Evolutionary conservation across 805 yeast species (phyloP), one percentile per base, ranked within the genome.

Genomic region (Suhomyces kilbournensis): DNA sequence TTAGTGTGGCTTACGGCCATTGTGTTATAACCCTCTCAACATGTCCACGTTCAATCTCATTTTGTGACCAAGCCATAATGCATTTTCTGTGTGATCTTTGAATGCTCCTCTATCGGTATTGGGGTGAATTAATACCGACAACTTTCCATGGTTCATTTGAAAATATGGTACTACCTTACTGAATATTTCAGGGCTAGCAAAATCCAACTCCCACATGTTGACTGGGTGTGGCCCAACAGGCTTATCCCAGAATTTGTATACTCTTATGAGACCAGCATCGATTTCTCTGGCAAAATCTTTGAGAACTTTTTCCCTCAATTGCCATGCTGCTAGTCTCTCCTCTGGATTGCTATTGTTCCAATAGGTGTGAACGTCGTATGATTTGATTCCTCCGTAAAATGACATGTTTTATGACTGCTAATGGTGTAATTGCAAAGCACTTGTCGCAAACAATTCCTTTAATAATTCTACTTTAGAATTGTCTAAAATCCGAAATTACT

Each of bases 211-310:
- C 71, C 81, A 82, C 86, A 82, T 82, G 38, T 72, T 76, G 28
- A 76, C 66, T 0, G 85, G 83, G 56, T 82, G 86, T 1, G 87
- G 86, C 0, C 87, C 87, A 26, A 82, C 60, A 23, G 82, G 78
- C 43, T 65, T 63, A 38, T 76, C 77, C 74, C 79, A 78, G 28
- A 78, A 66, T 52, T 72, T 72, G 63, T 73, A 71, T 3, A 80
- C 71, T 50, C 81, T 59, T 9, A 79, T 66, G 20, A 66, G 62
- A 1, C 80, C 81, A 1, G 62, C 54, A 25, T 62, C 74, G 26
- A 77, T 64, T 48, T 80, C 82, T 14, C 61, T 47, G 5, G 75
- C 71, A 56, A 81, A 78, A 47, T 76, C 78, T 48, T 61, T 49
- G 28, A 65, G 60, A 3, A 82, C 70, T 49, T 70, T 64, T 25